Percentiles rank a stretch among this genome's conserved stretches.
Evolutionary conservation across 1,139 yeast species (phyloP).

Genomic region (Suhomyces wounanorum): DNA sequence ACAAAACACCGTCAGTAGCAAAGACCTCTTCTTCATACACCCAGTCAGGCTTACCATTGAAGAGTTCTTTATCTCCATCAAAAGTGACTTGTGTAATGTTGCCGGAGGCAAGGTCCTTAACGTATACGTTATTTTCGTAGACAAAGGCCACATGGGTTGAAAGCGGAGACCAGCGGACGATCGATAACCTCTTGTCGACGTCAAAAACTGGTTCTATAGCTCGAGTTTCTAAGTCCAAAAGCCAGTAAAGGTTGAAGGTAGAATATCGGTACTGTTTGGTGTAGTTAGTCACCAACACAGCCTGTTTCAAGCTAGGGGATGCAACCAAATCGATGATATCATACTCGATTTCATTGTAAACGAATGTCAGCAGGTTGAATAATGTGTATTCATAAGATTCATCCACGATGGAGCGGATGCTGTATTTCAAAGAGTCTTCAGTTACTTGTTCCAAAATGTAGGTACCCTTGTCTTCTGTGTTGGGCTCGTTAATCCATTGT

Average conservation of each 20-base stretch:
- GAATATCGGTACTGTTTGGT: constrained; percentile 51
- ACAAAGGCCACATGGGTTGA: constrained; percentile 40
- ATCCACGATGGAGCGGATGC: constrained; percentile 54
- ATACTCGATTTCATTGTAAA: constrained; percentile 39
- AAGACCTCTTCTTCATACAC: constrained; percentile 64
- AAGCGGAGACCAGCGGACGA: constrained; percentile 32
- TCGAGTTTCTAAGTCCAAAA: constrained; percentile 25
- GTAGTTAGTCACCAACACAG: constrained; percentile 56
- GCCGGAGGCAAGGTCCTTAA: constrained; percentile 24
- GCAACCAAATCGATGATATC: constrained; percentile 56
- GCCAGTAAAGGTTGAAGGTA: constrained; percentile 44
- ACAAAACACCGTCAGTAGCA: constrained; percentile 49
- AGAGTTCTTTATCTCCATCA: constrained; percentile 53
- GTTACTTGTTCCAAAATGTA: constrained; percentile 43
- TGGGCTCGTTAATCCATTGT: constrained; percentile 67
- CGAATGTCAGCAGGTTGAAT: constrained; percentile 51
- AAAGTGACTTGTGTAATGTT: constrained; percentile 40
- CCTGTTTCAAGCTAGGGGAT: constrained; percentile 62
- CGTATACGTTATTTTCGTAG: constrained; percentile 38
- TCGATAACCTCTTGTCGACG: constrained; percentile 20
- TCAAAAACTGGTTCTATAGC: constrained; percentile 21
- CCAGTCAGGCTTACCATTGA: constrained; percentile 64
- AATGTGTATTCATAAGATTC: constrained; percentile 45
- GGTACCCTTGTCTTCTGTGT: constrained; percentile 54
- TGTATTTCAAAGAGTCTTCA: constrained; percentile 28